A percentile compares a stretch with the other conserved stretches of the same genome.
Conservation (phyloP, 305 asterid species). For the Fraxinus albicans region DNA sequence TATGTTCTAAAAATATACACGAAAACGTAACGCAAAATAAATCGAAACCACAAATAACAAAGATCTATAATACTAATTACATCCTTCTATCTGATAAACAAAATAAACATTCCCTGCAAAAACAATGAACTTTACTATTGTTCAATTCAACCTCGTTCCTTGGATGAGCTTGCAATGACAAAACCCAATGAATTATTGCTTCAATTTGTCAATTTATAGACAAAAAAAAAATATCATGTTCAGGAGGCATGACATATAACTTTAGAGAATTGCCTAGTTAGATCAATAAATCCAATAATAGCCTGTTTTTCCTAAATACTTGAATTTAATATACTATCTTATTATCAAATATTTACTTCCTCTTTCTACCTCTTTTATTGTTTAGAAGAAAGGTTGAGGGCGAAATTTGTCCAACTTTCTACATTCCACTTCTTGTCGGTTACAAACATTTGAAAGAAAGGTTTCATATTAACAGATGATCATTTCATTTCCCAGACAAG, state of each 20-base stretch:
- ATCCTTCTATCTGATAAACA: too few relatives aligned
- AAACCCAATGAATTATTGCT: constrained; percentile 69
- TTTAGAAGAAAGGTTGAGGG: too few relatives aligned
- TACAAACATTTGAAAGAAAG: too few relatives aligned
- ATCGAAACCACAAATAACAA: too few relatives aligned
- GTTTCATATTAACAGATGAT: too few relatives aligned
- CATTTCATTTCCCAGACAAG: too few relatives aligned
- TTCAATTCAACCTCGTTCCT: constrained; percentile 40
- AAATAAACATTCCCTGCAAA: not conserved
- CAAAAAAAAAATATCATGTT: not conserved
- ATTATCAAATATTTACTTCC: not conserved
- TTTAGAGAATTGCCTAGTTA: not conserved
- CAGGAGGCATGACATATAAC: not conserved
- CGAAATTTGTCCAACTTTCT: too few relatives aligned
- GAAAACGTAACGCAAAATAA: too few relatives aligned
- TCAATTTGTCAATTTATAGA: constrained; percentile 63
- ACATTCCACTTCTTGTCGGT: too few relatives aligned
- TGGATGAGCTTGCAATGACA: constrained; percentile 83
- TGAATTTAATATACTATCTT: not conserved
- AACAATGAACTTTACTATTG: constrained; percentile 50
- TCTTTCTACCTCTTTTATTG: not conserved
- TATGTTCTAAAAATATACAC: too few relatives aligned
- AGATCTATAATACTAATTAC: too few relatives aligned
- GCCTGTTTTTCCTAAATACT: not conserved
- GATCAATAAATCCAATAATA: not conserved